Conservation (phyloP, 257 asterid species). For the Lycium barbarum region DNA sequence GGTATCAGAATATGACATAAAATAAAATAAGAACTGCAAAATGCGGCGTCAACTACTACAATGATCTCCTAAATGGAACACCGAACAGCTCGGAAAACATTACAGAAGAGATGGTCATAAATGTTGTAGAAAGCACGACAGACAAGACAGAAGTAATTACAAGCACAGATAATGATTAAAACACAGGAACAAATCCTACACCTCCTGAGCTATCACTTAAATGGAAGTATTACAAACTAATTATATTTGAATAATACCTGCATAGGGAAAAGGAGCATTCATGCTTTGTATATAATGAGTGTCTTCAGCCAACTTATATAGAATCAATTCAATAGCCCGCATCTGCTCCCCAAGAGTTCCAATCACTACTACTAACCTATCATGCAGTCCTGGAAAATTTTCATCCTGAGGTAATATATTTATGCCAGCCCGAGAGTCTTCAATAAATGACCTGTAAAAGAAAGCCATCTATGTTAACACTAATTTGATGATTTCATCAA, state of each 20-base stretch:
- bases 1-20: not conserved
- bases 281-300: slow-evolving; percentile 73
- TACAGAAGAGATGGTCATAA: not conserved
- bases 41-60: slow-evolving; percentile 19
- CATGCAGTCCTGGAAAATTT: slow-evolving; percentile 85
- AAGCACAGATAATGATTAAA: not conserved
- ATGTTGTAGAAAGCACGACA: not conserved
- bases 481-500: not conserved
- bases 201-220: slow-evolving; percentile 7
- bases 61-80: not conserved
- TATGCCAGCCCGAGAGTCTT: slow-evolving; percentile 81
- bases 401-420: slow-evolving; percentile 87
- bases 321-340: slow-evolving; percentile 82
- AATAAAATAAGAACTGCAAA: not conserved
- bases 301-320: slow-evolving; percentile 79
- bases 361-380: slow-evolving; percentile 75
- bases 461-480: slow-evolving; percentile 2
- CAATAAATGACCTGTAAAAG: slow-evolving; percentile 59
- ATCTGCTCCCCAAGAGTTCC: slow-evolving; percentile 79
- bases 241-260: slow-evolving; percentile 55
- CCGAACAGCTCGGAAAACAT: not conserved
- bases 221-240: not conserved
- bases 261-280: slow-evolving; percentile 73
- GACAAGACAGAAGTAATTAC: slow-evolving; percentile 17
- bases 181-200: not conserved